Percentiles rank a stretch among this genome's conserved stretches.
These are phyloP conservation scores for Neocatenulostroma microsporum DNA, from an alignment of 2,329 filamentous ascomycete species.

Conservation along the genomic window DNA sequence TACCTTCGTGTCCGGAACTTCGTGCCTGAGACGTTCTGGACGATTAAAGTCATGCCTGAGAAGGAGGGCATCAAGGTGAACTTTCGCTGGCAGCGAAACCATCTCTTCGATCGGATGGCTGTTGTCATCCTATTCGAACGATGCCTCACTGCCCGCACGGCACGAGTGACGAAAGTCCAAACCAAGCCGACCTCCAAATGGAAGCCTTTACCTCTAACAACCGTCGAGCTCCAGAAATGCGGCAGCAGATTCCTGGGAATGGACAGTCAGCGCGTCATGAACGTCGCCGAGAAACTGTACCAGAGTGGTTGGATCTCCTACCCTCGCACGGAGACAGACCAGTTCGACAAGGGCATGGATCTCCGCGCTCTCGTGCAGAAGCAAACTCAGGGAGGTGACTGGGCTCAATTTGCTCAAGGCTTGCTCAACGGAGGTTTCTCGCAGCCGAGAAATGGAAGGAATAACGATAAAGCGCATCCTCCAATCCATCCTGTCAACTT, in stretches of 20 bases:
- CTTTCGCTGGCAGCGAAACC: constrained; percentile 74
- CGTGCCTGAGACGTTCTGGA: constrained; percentile 86
- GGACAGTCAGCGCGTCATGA: constrained; percentile 87
- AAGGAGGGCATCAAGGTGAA: constrained; percentile 71
- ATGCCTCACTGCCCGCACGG: constrained; percentile 67
- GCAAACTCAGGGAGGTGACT: constrained; percentile 66
- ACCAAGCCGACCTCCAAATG: constrained; percentile 90
- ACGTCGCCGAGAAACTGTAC: constrained; percentile 75
- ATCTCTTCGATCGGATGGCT: constrained; percentile 79
- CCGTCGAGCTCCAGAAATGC: constrained; percentile 93
- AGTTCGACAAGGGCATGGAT: constrained; percentile 86
- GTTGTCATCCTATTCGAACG: constrained; percentile 77
- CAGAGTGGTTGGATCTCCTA: constrained; percentile 96
- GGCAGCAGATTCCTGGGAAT: constrained; percentile 83
- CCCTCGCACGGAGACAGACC: constrained; percentile 92
- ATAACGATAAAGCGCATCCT: constrained; percentile 96
- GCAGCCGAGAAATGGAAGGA: constrained; percentile 69
- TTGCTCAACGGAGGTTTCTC: constrained; percentile 70
- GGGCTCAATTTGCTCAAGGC: constrained; percentile 72
- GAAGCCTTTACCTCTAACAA: constrained; percentile 88
- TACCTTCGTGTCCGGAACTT: constrained; percentile 94
- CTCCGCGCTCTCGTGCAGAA: constrained; percentile 72
- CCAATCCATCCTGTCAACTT: constrained; percentile 95
- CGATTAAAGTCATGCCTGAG: constrained; percentile 72
- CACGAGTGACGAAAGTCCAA: constrained; percentile 74